These are phyloP conservation scores for Fabrea salina DNA, from an alignment of 169 alveolate species.

Conservation along the genomic window DNA sequence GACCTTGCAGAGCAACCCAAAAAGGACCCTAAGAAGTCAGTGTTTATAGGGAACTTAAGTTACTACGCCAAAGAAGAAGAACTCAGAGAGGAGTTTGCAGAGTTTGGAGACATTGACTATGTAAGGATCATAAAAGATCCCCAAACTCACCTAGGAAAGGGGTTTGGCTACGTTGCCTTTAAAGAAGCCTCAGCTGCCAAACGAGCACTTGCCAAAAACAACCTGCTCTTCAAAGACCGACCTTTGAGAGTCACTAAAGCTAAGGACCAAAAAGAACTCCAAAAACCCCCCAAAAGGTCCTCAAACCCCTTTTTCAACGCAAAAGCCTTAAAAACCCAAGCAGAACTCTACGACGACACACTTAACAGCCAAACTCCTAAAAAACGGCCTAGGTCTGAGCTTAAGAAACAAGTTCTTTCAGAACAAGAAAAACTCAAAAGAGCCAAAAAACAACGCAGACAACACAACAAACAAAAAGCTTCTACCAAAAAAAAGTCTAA, in stretches of 20 bases:
- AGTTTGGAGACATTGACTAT: slow-evolving; percentile 19
- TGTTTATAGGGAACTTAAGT: slow-evolving; percentile 6
- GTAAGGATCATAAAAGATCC: slow-evolving; percentile 1
- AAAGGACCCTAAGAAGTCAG: background rate
- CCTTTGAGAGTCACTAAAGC: background rate
- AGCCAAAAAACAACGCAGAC: too few species aligned
- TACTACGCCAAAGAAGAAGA: slow-evolving; percentile 12
- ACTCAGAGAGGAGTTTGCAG: slow-evolving; percentile 25
- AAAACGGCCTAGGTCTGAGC: too few species aligned
- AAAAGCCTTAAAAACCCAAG: background rate
- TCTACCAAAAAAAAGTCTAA: too few species aligned
- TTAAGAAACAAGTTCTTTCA: too few species aligned
- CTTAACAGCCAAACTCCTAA: too few species aligned
- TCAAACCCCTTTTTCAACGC: background rate
- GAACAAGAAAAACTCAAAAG: too few species aligned
- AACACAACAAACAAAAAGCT: too few species aligned
- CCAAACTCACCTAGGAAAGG: background rate
- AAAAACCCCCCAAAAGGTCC: background rate
- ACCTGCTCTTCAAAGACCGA: background rate
- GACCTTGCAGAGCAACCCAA: slow-evolving; percentile 9
- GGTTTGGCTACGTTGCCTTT: slow-evolving; percentile 9
- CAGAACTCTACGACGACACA: background rate
- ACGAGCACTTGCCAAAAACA: slow-evolving; percentile 5
- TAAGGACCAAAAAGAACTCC: background rate
- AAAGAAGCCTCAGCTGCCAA: background rate